Percentiles rank a stretch among this genome's conserved stretches.
These are phyloP conservation scores for Phialemoniopsis sp. DNA, from an alignment of 2,329 filamentous ascomycete genomes.

Conservation along the genomic window DNA sequence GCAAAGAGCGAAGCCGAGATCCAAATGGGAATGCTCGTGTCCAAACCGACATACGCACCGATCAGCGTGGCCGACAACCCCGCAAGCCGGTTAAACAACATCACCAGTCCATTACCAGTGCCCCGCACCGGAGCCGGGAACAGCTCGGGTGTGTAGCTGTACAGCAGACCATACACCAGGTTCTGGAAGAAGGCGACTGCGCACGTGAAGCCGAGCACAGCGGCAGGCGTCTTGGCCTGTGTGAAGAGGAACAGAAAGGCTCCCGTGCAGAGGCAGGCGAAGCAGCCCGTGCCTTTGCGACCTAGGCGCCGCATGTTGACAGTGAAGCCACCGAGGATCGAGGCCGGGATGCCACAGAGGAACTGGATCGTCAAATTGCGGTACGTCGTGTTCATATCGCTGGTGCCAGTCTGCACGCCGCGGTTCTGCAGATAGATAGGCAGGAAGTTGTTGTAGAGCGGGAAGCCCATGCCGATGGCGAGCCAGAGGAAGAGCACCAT, in stretches of 20 bases:
- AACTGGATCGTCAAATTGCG: constrained; percentile 53
- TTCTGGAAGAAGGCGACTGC: too few relatives aligned
- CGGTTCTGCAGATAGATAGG: constrained; percentile 21
- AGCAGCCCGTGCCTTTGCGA: too few relatives aligned
- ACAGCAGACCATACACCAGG: neutral
- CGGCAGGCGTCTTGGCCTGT: too few relatives aligned
- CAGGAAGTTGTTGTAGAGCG: constrained; percentile 49
- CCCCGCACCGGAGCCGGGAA: constrained; percentile 3
- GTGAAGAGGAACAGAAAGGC: too few relatives aligned
- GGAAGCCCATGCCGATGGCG: constrained; percentile 52
- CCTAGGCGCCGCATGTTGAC: constrained; percentile 34
- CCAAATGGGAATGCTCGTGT: constrained; percentile 6
- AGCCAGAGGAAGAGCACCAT: constrained; percentile 53
- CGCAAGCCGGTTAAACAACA: neutral
- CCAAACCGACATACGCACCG: constrained; percentile 6
- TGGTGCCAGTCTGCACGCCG: constrained; percentile 9
- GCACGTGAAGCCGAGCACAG: too few relatives aligned
- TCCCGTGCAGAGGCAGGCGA: too few relatives aligned
- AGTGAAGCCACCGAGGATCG: constrained; percentile 49
- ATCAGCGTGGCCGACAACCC: constrained; percentile 6
- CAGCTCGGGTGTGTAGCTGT: constrained; percentile 5
- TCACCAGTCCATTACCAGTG: constrained; percentile 2
- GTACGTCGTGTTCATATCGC: constrained; percentile 32
- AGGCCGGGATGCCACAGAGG: constrained; percentile 52
- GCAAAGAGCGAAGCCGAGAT: constrained; percentile 6